These are phyloP conservation scores for Ogataea angusta DNA, from an alignment of 805 yeast species.

Conservation along the genomic window DNA sequence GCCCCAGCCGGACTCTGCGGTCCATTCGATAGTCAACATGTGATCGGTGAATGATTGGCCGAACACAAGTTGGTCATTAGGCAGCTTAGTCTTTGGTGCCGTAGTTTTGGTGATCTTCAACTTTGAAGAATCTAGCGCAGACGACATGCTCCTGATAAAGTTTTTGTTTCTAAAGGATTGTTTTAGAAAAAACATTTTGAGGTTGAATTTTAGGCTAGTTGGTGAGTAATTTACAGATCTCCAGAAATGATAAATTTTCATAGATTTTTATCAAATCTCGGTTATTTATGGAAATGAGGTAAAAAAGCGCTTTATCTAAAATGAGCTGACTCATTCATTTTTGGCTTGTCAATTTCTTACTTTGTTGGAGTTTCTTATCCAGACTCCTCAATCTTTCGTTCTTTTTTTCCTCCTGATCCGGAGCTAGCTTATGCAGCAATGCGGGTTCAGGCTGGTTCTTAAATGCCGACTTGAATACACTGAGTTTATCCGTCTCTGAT, in stretches of 20 bases:
- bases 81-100: constrained; percentile 51
- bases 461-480: constrained; percentile 27
- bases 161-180: neutral
- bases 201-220: neutral
- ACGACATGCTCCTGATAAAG: constrained; percentile 4
- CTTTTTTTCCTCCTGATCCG: constrained; percentile 13
- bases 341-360: constrained; percentile 1
- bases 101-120: constrained; percentile 45
- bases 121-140: constrained; percentile 54
- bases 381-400: constrained; percentile 21
- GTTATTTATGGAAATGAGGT: neutral
- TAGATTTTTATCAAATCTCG: constrained; percentile 1
- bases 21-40: constrained; percentile 87
- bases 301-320: neutral
- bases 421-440: neutral
- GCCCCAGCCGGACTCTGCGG: constrained; percentile 74
- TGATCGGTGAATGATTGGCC: constrained; percentile 83
- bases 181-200: constrained; percentile 5
- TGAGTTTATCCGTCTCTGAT: constrained; percentile 14
- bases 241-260: neutral
- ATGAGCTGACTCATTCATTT: too few species aligned
- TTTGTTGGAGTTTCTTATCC: constrained; percentile 22
- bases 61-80: constrained; percentile 63
- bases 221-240: neutral
- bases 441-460: constrained; percentile 9